These are phyloP conservation scores for Lanmaoa pseudosensibilis DNA, from an alignment of 768 basidiomycete genomes.

Conservation along the genomic window DNA sequence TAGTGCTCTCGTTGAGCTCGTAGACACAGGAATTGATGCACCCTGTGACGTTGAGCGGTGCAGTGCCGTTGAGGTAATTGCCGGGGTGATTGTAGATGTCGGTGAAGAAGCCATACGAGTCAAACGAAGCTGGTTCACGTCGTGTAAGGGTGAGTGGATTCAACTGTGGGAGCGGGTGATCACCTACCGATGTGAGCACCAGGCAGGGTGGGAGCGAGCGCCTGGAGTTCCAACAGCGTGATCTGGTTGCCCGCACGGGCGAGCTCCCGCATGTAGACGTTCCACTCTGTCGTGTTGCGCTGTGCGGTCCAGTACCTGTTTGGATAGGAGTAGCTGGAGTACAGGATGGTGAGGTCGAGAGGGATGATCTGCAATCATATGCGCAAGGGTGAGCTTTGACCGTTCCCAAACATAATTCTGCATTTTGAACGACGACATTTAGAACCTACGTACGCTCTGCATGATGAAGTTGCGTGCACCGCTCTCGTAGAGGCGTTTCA, in stretches of 20 bases:
- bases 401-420: not conserved
- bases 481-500: slow-evolving; percentile 51
- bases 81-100: slow-evolving; percentile 56
- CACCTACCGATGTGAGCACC: slow-evolving; percentile 56
- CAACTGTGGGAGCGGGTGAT: not conserved
- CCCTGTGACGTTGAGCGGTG: slow-evolving; percentile 58
- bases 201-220: slow-evolving; percentile 46
- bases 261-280: slow-evolving; percentile 53
- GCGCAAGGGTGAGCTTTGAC: not conserved
- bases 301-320: slow-evolving; percentile 50
- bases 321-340: slow-evolving; percentile 47
- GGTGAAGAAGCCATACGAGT: slow-evolving; percentile 58
- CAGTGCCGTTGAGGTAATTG: slow-evolving; percentile 62
- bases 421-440: not conserved
- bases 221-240: slow-evolving; percentile 50
- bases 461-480: slow-evolving; percentile 70
- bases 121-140: slow-evolving; percentile 48
- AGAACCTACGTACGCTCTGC: slow-evolving; percentile 52
- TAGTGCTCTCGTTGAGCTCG: slow-evolving; percentile 22
- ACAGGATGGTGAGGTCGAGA: slow-evolving; percentile 49
- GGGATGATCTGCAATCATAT: slow-evolving; percentile 50
- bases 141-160: not conserved
- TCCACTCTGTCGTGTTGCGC: slow-evolving; percentile 60
- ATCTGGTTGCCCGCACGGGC: slow-evolving; percentile 52
- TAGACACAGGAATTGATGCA: slow-evolving; percentile 50